Conservation (phyloP, 2,329 filamentous ascomycete species). For the Diplodia corticola region DNA sequence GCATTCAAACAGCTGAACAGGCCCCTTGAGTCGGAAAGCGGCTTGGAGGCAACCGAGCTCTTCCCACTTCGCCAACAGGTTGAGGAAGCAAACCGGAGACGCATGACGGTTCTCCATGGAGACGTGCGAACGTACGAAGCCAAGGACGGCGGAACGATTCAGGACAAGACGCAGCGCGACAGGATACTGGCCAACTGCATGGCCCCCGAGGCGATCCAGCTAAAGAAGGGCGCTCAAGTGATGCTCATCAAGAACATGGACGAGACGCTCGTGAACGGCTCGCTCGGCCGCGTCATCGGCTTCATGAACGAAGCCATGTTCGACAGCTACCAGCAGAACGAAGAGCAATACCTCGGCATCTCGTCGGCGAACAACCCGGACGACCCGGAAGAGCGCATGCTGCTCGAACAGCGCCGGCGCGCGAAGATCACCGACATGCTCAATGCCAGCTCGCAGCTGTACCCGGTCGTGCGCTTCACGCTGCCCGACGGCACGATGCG, state of each 20-base stretch:
- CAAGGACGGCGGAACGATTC: constrained; percentile 67
- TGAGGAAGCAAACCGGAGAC: constrained; percentile 75
- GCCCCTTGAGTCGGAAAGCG: constrained; percentile 66
- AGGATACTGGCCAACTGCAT: constrained; percentile 87
- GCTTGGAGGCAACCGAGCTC: constrained; percentile 81
- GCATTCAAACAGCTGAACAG: constrained; percentile 74
- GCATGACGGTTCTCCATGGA: constrained; percentile 72
- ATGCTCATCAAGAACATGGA: constrained; percentile 99
- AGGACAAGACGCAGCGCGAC: constrained; percentile 68
- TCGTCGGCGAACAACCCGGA: constrained; percentile 14
- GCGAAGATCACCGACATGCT: constrained; percentile 45
- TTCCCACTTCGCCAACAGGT: constrained; percentile 92
- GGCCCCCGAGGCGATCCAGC: constrained; percentile 75
- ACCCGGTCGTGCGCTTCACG: constrained; percentile 81
- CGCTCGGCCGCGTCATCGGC: constrained; percentile 78
- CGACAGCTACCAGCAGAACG: constrained; percentile 58
- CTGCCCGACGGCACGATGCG: constrained; percentile 75
- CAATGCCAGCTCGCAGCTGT: constrained; percentile 58
- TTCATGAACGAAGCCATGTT: constrained; percentile 74
- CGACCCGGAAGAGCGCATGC: constrained; percentile 48
- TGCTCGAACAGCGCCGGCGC: constrained; percentile 55
- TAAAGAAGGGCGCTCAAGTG: constrained; percentile 93
- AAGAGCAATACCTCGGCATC: constrained; percentile 53
- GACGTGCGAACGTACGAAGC: constrained; percentile 69
- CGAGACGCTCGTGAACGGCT: constrained; percentile 89